Conservation (phyloP, 2,329 filamentous ascomycete species). For the Beauveria bassiana region DNA sequence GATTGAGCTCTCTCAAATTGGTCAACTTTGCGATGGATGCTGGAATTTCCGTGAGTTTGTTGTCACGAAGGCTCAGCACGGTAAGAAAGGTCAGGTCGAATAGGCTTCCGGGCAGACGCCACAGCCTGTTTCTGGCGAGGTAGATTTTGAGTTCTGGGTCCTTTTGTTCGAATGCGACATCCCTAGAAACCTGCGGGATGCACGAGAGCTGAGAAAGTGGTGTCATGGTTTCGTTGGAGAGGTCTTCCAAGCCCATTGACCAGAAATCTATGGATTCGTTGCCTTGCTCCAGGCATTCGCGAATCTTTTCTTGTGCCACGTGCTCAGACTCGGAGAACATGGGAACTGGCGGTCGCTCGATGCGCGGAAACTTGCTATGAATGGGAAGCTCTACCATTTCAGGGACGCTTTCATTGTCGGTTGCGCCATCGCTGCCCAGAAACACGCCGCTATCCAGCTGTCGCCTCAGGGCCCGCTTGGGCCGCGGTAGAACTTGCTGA, state of each 20-base stretch:
- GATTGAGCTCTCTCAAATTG: conserved; percentile 55
- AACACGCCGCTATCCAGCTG: conserved; percentile 64
- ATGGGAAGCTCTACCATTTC: conserved; percentile 25
- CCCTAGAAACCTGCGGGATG: conserved; percentile 46
- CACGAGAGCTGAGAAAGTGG: conserved; percentile 47
- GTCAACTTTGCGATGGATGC: conserved; percentile 48
- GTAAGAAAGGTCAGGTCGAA: conserved; percentile 56
- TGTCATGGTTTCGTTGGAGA: conserved; percentile 50
- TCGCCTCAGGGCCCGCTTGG: conserved; percentile 47
- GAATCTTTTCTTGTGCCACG: conserved; percentile 38
- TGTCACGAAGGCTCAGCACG: conserved; percentile 58
- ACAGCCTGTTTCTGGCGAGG: conserved; percentile 51
- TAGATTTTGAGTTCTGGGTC: conserved; percentile 55
- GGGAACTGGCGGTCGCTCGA: conserved; percentile 24
- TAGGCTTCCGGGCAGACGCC: conserved; percentile 48
- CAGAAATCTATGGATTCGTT: conserved; percentile 54
- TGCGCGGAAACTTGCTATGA: conserved; percentile 30
- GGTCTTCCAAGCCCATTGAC: conserved; percentile 42
- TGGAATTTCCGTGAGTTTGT: conserved; percentile 53
- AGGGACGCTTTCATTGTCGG: conserved; percentile 31
- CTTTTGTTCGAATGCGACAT: conserved; percentile 51
- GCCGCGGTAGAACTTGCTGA: conserved; percentile 23
- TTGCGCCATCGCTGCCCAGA: conserved; percentile 53
- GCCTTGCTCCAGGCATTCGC: conserved; percentile 48
- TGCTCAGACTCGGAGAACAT: conserved; percentile 34